Base-by-base conservation (phyloP, 495 filamentous ascomycete species). In the Aspergillus funiculosus region DNA sequence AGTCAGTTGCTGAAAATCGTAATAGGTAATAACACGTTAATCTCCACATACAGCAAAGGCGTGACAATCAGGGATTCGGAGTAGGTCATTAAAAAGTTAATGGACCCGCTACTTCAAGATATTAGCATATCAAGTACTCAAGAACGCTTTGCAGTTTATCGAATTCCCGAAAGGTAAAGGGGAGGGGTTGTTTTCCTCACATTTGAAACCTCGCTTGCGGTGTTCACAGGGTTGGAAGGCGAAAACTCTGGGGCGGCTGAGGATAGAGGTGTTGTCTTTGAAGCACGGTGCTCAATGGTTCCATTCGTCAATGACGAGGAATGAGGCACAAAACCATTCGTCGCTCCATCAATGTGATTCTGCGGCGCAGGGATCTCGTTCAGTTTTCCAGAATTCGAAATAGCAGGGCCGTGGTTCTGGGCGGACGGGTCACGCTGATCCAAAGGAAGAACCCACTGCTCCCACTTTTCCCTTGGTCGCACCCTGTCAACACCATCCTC, bases 401-500 rank as follows among this genome's bases (percentile, higher is more conserved):
- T 45, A 11, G 60, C 49, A 20, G 76, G 73, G n/a, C 78, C 79
- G 22, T 78, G 72, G 43, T 79, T 77, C 59, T 79, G 77, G 13
- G 79, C 82, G 14, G 72, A 67, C 9, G 72, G 63, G 44, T 85
- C 77, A 39, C 83, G 79, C 45, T 80, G 69, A 19, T 76, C 71
- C 32, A 82, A 60, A 20, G 64, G 67, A 39, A 96, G 63, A 8
- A 95, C 76, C 79, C 87, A 98, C 46, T 81, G 78, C 42, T 85
- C 69, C 88, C 90, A 96, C 5, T 77, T 80, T 6, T 90, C 77
- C 20, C 76, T 75, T 29, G 75, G 76, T n/a, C 92, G 83, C 40
- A 98, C 54, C n/a, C 85, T 72, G 62, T 95, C 86, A 18, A 83
- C 63, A 17, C 83, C 81, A 60, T 95, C 87, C 10, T 78, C 73